Evolutionary conservation across 73 alveolate species (phyloP).

Genomic region (Paramecium biaurelia): DNA sequence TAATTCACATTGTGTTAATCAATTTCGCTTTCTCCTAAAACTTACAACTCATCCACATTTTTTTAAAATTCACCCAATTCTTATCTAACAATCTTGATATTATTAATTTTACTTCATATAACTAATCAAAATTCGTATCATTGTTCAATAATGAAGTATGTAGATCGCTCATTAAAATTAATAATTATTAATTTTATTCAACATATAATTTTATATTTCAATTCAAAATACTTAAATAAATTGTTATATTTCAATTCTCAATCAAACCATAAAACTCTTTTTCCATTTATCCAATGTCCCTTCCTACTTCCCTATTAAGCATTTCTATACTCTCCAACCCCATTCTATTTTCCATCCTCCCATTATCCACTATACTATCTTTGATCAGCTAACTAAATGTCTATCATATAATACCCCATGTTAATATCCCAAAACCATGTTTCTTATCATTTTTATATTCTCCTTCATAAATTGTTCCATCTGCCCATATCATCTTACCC

Average conservation of each 20-base stretch:
- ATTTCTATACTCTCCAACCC: background rate
- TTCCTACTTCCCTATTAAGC: background rate
- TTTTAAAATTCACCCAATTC: background rate
- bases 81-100: background rate
- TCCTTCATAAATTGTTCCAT: slow-evolving; percentile 69
- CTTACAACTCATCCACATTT: background rate
- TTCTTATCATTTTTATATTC: slow-evolving; percentile 64
- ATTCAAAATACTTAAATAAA: background rate
- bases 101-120: background rate
- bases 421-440: slow-evolving; percentile 65
- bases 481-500: slow-evolving; percentile 66
- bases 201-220: background rate
- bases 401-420: slow-evolving; percentile 65
- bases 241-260: background rate
- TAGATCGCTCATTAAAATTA: background rate
- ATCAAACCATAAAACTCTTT: slow-evolving; percentile 49
- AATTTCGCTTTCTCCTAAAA: slow-evolving; percentile 38
- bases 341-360: slow-evolving; percentile 75
- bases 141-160: background rate
- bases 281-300: slow-evolving; percentile 59
- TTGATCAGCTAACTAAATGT: background rate
- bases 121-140: background rate
- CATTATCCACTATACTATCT: slow-evolving; percentile 61
- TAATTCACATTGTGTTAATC: background rate
- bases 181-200: background rate